Evolutionary conservation across 768 basidiomycete species (phyloP).

Genomic region (Phylloporus arenicola): DNA sequence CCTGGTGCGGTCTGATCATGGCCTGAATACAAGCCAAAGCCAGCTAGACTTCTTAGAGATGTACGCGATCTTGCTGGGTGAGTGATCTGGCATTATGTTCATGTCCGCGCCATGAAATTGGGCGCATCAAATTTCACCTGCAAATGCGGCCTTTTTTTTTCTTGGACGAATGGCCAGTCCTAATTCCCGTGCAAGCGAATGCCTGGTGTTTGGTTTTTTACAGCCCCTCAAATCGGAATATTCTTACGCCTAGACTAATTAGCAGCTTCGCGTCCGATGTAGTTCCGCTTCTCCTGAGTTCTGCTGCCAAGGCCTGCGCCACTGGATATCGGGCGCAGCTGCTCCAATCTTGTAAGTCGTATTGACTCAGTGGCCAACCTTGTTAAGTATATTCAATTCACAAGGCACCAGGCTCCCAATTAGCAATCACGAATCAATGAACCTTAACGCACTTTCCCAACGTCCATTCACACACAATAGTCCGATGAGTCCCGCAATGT

Average conservation of each 20-base stretch:
- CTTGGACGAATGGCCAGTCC: constrained; percentile 4
- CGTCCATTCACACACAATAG: constrained; percentile 16
- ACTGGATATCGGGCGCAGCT: constrained; percentile 1
- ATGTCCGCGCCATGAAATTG: constrained; percentile 23
- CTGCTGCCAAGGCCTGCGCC: neutral
- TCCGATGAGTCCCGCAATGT: constrained; percentile 15
- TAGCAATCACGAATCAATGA: constrained; percentile 12
- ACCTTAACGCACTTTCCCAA: constrained; percentile 11
- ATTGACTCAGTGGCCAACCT: neutral
- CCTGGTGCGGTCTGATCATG: constrained; percentile 9
- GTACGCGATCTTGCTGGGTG: constrained; percentile 2
- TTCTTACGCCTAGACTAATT: constrained; percentile 11
- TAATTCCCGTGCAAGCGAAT: constrained; percentile 19
- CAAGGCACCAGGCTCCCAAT: neutral
- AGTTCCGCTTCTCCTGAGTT: constrained; percentile 1
- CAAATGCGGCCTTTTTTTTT: constrained; percentile 10
- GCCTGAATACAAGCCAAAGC: constrained; percentile 13
- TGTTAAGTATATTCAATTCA: neutral
- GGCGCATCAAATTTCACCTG: constrained; percentile 16
- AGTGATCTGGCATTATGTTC: constrained; percentile 8
- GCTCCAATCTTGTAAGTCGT: neutral
- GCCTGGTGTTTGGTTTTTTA: constrained; percentile 5
- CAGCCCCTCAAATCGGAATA: constrained; percentile 5
- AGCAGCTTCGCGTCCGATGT: constrained; percentile 6
- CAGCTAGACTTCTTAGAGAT: constrained; percentile 3